phyloP scores from a whole-genome alignment of 2,329 filamentous ascomycete genomes.

The Ceratocystis cubensis region DNA sequence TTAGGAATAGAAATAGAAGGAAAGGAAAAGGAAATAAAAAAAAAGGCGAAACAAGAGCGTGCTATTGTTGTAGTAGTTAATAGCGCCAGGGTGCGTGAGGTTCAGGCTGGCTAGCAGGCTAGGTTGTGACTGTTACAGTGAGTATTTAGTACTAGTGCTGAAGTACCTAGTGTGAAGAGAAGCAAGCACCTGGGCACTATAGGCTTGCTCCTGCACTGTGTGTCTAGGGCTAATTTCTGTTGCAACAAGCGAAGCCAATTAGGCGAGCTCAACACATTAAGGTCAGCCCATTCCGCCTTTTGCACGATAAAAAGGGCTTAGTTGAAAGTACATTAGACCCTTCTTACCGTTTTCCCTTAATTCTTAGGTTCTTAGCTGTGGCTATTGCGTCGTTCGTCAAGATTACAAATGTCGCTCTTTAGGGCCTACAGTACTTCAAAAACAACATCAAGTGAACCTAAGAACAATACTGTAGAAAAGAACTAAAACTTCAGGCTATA shows the following conservation, averaged over 20 bases:
- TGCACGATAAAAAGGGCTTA: neutral
- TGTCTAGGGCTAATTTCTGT: neutral
- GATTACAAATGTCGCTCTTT: too few species aligned
- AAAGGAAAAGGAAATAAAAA: neutral
- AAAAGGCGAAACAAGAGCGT: neutral
- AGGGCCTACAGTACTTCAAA: too few species aligned
- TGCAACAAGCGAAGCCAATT: neutral
- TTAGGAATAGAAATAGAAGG: neutral
- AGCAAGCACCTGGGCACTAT: too few species aligned
- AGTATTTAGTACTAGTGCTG: neutral
- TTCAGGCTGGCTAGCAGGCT: neutral
- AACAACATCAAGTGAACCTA: too few species aligned
- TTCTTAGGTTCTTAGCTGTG: neutral
- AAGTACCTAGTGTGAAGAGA: neutral
- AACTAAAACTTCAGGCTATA: slow-evolving; percentile 5
- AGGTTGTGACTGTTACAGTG: neutral
- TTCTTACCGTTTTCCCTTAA: neutral
- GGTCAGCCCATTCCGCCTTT: neutral
- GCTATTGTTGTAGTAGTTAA: neutral
- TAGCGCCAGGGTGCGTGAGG: neutral
- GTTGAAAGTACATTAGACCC: neutral
- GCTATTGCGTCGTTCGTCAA: too few species aligned
- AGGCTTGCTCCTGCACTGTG: neutral
- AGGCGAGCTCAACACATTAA: neutral
- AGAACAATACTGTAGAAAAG: neutral